These are phyloP conservation scores for Boechera retrofracta DNA, from an alignment of 345 rosid genomes.

Conservation along the genomic window DNA sequence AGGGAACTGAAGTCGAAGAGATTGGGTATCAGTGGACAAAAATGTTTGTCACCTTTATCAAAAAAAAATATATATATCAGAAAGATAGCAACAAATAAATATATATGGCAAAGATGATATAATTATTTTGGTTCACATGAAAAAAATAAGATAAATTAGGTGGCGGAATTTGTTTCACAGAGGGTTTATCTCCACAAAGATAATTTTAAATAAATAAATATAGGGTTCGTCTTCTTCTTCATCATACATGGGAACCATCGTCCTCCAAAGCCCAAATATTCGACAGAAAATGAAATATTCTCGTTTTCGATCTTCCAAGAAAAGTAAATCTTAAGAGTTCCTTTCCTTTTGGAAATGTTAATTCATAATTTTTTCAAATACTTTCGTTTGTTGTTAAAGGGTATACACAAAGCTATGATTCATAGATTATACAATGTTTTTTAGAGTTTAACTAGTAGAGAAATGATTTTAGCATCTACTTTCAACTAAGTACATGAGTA, in stretches of 20 bases:
- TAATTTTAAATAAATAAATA: neutral
- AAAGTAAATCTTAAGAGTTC: neutral
- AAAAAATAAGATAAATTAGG: constrained; percentile 26
- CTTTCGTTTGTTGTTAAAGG: neutral
- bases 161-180: constrained; percentile 72
- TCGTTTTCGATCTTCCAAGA: constrained; percentile 10
- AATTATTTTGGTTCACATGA: constrained; percentile 44
- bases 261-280: constrained; percentile 20
- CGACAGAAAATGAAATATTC: constrained; percentile 27
- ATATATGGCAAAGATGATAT: constrained; percentile 33
- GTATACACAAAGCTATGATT: too few relatives aligned
- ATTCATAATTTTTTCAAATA: neutral
- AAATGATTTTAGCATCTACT: neutral
- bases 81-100: constrained; percentile 26
- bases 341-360: neutral
- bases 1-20: constrained; percentile 54
- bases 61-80: neutral
- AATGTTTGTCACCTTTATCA: constrained; percentile 40
- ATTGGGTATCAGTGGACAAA: constrained; percentile 77
- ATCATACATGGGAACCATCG: constrained; percentile 48
- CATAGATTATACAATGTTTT: neutral
- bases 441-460: neutral
- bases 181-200: constrained; percentile 48
- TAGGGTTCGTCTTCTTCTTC: constrained; percentile 25
- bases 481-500: neutral